A percentile compares a stretch with the other conserved stretches of the same genome.
These are phyloP conservation scores for Colletotrichum kahawae DNA, from an alignment of 2,329 filamentous ascomycete genomes.

Conservation along the genomic window DNA sequence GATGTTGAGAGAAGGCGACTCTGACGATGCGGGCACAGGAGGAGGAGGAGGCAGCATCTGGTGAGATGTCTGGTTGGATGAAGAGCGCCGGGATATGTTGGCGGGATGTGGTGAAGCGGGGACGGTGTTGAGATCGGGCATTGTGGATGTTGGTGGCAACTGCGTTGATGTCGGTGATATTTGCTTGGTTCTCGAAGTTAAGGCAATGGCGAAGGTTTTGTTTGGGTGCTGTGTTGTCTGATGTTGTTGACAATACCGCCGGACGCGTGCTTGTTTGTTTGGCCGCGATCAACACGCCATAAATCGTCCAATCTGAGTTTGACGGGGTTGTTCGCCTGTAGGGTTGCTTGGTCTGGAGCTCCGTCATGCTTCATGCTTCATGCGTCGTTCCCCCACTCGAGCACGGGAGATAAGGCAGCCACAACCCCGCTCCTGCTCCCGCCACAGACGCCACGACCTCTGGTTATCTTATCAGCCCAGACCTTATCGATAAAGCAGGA, in stretches of 20 bases:
- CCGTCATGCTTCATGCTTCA: constrained; percentile 20
- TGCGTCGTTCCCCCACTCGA: constrained; percentile 1
- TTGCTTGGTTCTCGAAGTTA: neutral
- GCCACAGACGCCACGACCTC: neutral
- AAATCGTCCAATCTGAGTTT: neutral
- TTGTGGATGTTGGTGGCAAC: constrained; percentile 28
- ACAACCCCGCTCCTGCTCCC: neutral
- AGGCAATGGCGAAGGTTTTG: neutral
- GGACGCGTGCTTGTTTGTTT: constrained; percentile 8
- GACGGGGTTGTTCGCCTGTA: neutral
- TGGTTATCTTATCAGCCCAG: fast-evolving
- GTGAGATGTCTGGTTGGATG: constrained; percentile 42
- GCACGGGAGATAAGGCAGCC: neutral
- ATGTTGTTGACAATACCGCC: neutral
- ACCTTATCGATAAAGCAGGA: neutral
- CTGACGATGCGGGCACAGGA: constrained; percentile 27
- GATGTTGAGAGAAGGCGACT: constrained; percentile 54
- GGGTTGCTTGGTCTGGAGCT: constrained; percentile 9
- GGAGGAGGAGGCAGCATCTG: constrained; percentile 38
- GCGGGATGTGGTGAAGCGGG: constrained; percentile 54
- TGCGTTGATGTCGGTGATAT: neutral
- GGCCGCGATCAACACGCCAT: neutral
- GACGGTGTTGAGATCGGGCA: constrained; percentile 63
- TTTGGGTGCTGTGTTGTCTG: neutral
- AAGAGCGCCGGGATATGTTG: constrained; percentile 47